Conservation (phyloP, 1,139 yeast genomes). For the Chernovozyma aurita region DNA sequence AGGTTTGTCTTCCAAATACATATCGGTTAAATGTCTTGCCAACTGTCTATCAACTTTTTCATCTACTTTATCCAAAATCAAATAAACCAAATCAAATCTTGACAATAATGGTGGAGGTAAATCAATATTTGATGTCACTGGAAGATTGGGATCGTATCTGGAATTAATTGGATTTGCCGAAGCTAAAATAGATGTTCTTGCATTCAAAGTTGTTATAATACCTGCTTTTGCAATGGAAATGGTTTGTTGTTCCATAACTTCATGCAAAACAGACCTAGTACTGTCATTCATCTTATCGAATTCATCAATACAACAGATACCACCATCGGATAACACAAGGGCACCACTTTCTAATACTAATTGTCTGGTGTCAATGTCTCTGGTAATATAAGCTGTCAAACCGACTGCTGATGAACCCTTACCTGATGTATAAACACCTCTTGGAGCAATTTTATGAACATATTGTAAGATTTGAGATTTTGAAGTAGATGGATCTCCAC, state of each 20-base stretch:
- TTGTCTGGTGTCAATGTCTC: slow-evolving; percentile 92
- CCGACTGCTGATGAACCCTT: slow-evolving; percentile 99
- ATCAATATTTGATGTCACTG: slow-evolving; percentile 93
- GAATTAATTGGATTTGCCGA: slow-evolving; percentile 98
- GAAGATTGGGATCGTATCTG: slow-evolving; percentile 85
- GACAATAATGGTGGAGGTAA: slow-evolving; percentile 94
- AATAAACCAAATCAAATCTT: slow-evolving; percentile 89
- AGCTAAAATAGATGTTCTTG: slow-evolving; percentile 91
- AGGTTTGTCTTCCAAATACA: slow-evolving; percentile 88
- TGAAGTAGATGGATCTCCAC: slow-evolving; percentile 98
- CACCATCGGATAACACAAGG: slow-evolving; percentile 93
- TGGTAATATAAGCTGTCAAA: slow-evolving; percentile 91
- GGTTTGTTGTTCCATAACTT: slow-evolving; percentile 99
- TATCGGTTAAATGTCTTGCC: slow-evolving; percentile 85
- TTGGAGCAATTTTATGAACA: slow-evolving; percentile 94
- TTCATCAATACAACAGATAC: slow-evolving; percentile 98
- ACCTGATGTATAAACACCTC: slow-evolving; percentile 97
- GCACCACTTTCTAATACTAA: slow-evolving; percentile 96
- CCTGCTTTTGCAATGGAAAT: slow-evolving; percentile 98
- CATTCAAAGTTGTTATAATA: slow-evolving; percentile 91
- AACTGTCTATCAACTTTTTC: slow-evolving; percentile 77
- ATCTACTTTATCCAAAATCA: slow-evolving; percentile 89
- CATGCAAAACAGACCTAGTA: slow-evolving; percentile 92
- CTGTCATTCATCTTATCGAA: slow-evolving; percentile 96
- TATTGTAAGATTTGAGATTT: slow-evolving; percentile 91